Evolutionary conservation across 2,329 filamentous ascomycete species (phyloP).

Genomic region (Ilyonectria mors-panacis): DNA sequence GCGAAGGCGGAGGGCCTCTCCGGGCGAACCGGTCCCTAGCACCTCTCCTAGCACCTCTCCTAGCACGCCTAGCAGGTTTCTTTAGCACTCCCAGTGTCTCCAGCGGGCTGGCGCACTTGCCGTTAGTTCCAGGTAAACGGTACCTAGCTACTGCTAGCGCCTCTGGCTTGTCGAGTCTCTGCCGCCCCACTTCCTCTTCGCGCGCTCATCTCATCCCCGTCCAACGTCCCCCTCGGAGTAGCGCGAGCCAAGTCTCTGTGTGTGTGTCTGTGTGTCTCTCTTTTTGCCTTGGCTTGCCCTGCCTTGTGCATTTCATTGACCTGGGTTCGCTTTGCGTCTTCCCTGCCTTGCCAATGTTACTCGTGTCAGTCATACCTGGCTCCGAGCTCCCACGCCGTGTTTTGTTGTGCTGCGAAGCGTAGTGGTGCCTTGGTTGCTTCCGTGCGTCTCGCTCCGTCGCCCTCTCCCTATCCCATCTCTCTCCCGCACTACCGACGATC

Average conservation of each 20-base stretch:
- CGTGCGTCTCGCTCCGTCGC: neutral
- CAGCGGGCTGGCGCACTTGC: slow-evolving; percentile 11
- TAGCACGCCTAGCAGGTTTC: slow-evolving; percentile 8
- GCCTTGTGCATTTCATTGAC: slow-evolving; percentile 6
- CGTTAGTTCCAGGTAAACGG: slow-evolving; percentile 26
- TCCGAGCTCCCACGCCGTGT: neutral
- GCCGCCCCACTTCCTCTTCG: slow-evolving; percentile 13
- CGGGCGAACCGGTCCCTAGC: slow-evolving; percentile 19
- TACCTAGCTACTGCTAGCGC: slow-evolving; percentile 20
- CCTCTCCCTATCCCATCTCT: slow-evolving; percentile 2
- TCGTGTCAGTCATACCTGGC: neutral
- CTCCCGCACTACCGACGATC: slow-evolving; percentile 8
- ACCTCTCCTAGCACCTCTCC: slow-evolving; percentile 5
- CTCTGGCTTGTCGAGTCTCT: slow-evolving; percentile 9
- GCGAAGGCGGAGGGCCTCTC: slow-evolving; percentile 14
- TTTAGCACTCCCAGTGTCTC: slow-evolving; percentile 1
- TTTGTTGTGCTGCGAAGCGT: slow-evolving; percentile 6
- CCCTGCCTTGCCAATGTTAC: slow-evolving; percentile 1
- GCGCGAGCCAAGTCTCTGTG: slow-evolving; percentile 2
- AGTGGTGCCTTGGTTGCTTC: slow-evolving; percentile 3
- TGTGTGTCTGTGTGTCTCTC: slow-evolving; percentile 9
- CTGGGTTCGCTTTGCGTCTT: neutral
- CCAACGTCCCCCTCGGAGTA: neutral
- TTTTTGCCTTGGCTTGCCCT: slow-evolving; percentile 8
- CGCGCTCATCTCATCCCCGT: slow-evolving; percentile 16